phyloP scores from a whole-genome alignment of 1,284 basidiomycete species.

The Ganoderma sinense region DNA sequence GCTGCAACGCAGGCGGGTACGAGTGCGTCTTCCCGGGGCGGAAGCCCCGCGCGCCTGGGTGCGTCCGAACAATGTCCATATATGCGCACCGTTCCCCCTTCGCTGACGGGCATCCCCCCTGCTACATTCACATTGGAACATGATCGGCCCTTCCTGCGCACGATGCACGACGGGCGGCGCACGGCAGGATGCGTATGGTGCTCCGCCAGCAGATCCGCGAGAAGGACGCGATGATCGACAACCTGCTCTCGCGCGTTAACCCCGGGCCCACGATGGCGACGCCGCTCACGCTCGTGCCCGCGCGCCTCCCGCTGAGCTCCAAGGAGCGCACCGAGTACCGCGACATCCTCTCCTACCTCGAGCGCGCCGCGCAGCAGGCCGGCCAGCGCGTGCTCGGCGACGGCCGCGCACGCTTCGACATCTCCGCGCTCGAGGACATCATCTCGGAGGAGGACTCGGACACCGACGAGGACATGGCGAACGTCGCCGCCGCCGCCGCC shows the following conservation, averaged over 20 bases:
- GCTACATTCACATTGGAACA: background rate
- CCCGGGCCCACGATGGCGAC: constrained; percentile 38
- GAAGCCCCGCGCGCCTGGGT: constrained; percentile 46
- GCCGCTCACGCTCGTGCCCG: constrained; percentile 39
- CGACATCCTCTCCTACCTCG: constrained; percentile 41
- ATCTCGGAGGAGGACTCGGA: constrained; percentile 34
- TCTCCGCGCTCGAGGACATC: constrained; percentile 41
- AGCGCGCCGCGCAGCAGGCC: constrained; percentile 32
- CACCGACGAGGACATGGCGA: constrained; percentile 33
- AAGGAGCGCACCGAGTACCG: constrained; percentile 38
- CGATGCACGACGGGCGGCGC: background rate
- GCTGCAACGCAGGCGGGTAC: constrained; percentile 40
- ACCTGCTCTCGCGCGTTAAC: constrained; percentile 40
- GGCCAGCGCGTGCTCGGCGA: constrained; percentile 28
- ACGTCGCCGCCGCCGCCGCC: constrained; percentile 10
- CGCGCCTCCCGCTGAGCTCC: constrained; percentile 34
- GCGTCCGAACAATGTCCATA: constrained; percentile 6
- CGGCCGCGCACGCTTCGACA: constrained; percentile 36
- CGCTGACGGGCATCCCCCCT: background rate
- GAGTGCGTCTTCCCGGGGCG: constrained; percentile 45
- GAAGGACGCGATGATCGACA: constrained; percentile 44
- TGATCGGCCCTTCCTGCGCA: background rate
- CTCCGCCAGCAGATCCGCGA: constrained; percentile 43
- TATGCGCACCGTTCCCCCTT: background rate
- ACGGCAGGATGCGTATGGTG: constrained; percentile 39